These are phyloP conservation scores for Yarrowia yakushimensis DNA, from an alignment of 805 yeast species.

Conservation along the genomic window DNA sequence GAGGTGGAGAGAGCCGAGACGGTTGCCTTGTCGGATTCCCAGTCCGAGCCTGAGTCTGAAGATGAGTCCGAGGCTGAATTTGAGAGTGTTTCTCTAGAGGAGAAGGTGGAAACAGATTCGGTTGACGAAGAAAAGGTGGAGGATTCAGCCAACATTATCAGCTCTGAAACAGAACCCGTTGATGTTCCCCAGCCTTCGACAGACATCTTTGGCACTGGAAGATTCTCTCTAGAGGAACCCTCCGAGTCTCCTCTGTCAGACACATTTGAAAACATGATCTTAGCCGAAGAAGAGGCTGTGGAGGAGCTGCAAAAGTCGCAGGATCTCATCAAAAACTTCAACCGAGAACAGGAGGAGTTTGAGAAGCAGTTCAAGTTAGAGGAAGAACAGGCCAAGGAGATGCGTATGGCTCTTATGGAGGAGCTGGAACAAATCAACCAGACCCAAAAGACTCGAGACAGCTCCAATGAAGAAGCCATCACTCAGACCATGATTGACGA, in stretches of 20 bases:
- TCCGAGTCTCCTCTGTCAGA: no score
- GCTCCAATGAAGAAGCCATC: constrained; percentile 58
- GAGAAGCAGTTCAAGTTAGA: constrained; percentile 39
- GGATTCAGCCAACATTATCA: no score
- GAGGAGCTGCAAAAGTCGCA: constrained; percentile 23
- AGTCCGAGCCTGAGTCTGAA: constrained; percentile 5
- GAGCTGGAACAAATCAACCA: constrained; percentile 74
- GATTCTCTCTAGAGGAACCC: not conserved
- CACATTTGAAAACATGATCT: constrained; percentile 11
- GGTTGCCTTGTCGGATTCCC: not conserved
- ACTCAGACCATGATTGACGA: constrained; percentile 81
- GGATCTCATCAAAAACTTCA: not conserved
- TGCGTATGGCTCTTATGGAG: constrained; percentile 56
- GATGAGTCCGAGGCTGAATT: constrained; percentile 5
- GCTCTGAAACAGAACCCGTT: no score
- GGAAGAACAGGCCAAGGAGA: constrained; percentile 68
- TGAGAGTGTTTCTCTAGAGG: not conserved
- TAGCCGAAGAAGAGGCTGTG: constrained; percentile 22
- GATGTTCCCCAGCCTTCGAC: no score
- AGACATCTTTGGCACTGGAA: not conserved
- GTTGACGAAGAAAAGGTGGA: not conserved
- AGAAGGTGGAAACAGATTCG: not conserved
- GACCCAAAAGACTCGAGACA: constrained; percentile 49
- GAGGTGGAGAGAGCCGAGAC: no score
- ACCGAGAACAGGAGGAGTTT: constrained; percentile 30